Conservation (phyloP, 2,329 filamentous ascomycete genomes). For the Aspergillus brasiliensis region DNA sequence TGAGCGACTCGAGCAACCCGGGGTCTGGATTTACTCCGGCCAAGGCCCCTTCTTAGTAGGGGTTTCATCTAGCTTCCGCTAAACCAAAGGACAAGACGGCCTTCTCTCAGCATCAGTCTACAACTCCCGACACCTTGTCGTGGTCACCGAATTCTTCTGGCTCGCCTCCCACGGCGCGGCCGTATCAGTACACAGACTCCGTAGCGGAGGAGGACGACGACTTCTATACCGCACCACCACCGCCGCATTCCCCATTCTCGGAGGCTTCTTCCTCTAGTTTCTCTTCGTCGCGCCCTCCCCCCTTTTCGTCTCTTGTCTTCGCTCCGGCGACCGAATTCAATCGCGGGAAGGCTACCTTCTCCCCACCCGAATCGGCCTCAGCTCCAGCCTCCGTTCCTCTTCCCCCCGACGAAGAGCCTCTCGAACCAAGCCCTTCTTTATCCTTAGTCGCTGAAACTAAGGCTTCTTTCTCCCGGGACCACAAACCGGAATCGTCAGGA, state of each 20-base stretch:
- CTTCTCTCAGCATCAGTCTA: conserved; percentile 3
- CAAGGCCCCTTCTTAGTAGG: conserved; percentile 10
- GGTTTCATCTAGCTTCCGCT: not conserved
- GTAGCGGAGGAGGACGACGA: conserved; percentile 44
- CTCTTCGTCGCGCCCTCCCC: conserved; percentile 60
- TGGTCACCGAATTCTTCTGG: conserved; percentile 29
- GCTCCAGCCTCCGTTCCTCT: conserved; percentile 56
- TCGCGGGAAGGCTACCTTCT: conserved; percentile 45
- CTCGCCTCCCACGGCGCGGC: conserved; percentile 50
- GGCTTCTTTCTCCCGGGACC: conserved; percentile 77
- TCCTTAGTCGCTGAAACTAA: conserved; percentile 74
- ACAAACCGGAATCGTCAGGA: conserved; percentile 71
- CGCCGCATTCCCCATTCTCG: conserved; percentile 40
- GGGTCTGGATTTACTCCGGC: conserved; percentile 20
- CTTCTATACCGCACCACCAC: conserved; percentile 40
- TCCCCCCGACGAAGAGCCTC: conserved; percentile 53
- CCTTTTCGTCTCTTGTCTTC: conserved; percentile 67
- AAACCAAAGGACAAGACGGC: not conserved
- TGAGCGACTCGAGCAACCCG: conserved; percentile 18
- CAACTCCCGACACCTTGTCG: conserved; percentile 37
- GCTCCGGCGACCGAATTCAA: conserved; percentile 44
- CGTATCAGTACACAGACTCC: conserved; percentile 39
- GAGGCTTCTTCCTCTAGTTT: conserved; percentile 50
- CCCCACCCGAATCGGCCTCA: conserved; percentile 51
- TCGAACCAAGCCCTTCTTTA: conserved; percentile 47